Evolutionary conservation across 352 stramenopile species (phyloP).

Genomic region (Phytopythium vexans): DNA sequence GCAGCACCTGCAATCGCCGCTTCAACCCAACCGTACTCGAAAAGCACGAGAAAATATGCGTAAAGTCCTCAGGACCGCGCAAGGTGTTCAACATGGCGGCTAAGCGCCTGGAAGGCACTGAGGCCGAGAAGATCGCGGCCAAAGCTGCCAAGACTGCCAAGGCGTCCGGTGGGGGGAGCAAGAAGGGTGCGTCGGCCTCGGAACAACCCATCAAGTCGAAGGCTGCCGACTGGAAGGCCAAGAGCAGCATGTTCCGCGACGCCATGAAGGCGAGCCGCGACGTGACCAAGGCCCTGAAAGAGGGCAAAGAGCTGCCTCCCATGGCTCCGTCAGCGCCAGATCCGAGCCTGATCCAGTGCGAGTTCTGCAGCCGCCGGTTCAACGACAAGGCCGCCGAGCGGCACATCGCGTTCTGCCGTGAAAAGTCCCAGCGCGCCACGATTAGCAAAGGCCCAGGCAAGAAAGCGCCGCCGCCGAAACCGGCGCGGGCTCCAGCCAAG

Average conservation of each 20-base stretch:
- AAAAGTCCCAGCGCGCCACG: constrained; percentile 67
- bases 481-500: constrained; percentile 28
- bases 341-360: constrained; percentile 87
- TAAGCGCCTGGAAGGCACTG: constrained; percentile 66
- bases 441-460: constrained; percentile 36
- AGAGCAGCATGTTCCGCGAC: constrained; percentile 83
- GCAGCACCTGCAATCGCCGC: constrained; percentile 73
- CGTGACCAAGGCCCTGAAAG: constrained; percentile 60
- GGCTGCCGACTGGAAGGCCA: constrained; percentile 79
- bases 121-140: constrained; percentile 66
- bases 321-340: constrained; percentile 62
- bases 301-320: constrained; percentile 58
- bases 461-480: constrained; percentile 32
- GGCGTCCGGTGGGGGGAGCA: constrained; percentile 12
- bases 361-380: constrained; percentile 89
- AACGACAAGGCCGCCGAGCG: constrained; percentile 90
- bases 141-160: constrained; percentile 26
- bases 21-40: constrained; percentile 72
- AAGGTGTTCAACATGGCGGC: constrained; percentile 87
- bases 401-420: constrained; percentile 91
- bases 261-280: constrained; percentile 85
- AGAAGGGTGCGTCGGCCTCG: constrained; percentile 16
- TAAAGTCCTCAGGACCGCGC: constrained; percentile 80
- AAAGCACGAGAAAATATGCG: constrained; percentile 85
- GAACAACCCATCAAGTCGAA: constrained; percentile 62